phyloP scores from a whole-genome alignment of 2,329 filamentous ascomycete species.

The Diplocarpon rosae region DNA sequence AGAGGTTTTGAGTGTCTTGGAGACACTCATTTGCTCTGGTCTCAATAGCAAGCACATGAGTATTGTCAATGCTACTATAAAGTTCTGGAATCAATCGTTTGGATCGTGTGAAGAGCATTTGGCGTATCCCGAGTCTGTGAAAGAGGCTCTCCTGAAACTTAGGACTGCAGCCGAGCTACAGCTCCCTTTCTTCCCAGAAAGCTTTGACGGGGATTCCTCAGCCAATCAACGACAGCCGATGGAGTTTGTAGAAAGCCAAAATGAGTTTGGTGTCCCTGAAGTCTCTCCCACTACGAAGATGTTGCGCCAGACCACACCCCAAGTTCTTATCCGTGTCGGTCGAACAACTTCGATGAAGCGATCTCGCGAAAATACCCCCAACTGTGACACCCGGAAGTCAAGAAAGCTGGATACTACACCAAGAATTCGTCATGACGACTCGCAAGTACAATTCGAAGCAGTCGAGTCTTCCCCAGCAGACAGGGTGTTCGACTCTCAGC shows the following conservation, averaged over 20 bases:
- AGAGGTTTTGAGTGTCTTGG: conserved; percentile 40
- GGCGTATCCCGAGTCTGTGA: conserved; percentile 54
- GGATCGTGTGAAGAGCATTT: conserved; percentile 42
- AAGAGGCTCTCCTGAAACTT: conserved; percentile 49
- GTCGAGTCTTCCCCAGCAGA: conserved; percentile 50
- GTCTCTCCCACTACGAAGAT: conserved; percentile 4
- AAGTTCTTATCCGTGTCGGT: conserved; percentile 14
- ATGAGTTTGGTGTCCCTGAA: conserved; percentile 6
- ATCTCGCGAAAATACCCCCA: conserved; percentile 22
- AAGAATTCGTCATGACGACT: conserved; percentile 65
- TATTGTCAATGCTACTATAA: conserved; percentile 43
- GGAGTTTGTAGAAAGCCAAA: conserved; percentile 32
- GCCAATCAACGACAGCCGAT: conserved; percentile 12
- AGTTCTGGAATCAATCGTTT: conserved; percentile 62
- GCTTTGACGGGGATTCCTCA: conserved; percentile 26
- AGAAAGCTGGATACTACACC: conserved; percentile 32
- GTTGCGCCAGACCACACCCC: conserved; percentile 15
- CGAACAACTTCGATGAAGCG: conserved; percentile 13
- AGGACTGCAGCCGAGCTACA: conserved; percentile 41
- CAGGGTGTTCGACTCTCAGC: conserved; percentile 51
- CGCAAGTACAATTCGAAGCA: conserved; percentile 65
- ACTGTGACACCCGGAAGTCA: conserved; percentile 28
- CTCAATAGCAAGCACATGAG: conserved; percentile 46
- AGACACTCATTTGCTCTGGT: conserved; percentile 42
- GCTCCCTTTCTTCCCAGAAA: conserved; percentile 36